Evolutionary conservation across 2,329 filamentous ascomycete species (phyloP).

Genomic region (Penicillium aurantiogriseum): DNA sequence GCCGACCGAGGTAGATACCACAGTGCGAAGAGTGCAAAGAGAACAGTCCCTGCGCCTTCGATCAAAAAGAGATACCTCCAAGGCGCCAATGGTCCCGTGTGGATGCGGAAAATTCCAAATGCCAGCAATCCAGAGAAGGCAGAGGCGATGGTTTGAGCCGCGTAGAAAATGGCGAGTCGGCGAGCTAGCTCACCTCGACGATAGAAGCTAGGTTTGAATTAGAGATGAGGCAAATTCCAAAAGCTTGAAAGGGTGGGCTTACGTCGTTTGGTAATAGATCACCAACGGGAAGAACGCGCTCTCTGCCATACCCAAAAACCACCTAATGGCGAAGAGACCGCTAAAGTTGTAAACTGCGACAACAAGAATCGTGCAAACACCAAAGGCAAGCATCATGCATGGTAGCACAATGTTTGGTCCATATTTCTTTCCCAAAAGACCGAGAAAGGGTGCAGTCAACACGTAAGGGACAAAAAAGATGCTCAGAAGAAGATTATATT

Average conservation of each 20-base stretch:
- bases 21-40: slow-evolving; percentile 40
- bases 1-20: slow-evolving; percentile 43
- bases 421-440: slow-evolving; percentile 29
- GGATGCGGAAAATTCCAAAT: slow-evolving; percentile 44
- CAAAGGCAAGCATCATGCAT: slow-evolving; percentile 30
- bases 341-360: slow-evolving; percentile 26
- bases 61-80: slow-evolving; percentile 51
- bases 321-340: slow-evolving; percentile 27
- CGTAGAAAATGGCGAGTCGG: slow-evolving; percentile 33
- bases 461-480: slow-evolving; percentile 32
- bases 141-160: slow-evolving; percentile 28
- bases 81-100: slow-evolving; percentile 31
- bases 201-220: slow-evolving; percentile 21
- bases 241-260: neutral
- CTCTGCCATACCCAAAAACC: slow-evolving; percentile 31
- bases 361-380: slow-evolving; percentile 23
- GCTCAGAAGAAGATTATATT: slow-evolving; percentile 30
- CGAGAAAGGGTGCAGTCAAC: slow-evolving; percentile 28
- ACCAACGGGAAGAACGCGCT: slow-evolving; percentile 31
- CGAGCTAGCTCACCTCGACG: slow-evolving; percentile 30
- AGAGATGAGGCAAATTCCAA: neutral
- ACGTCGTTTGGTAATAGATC: slow-evolving; percentile 31
- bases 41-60: slow-evolving; percentile 43
- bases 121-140: slow-evolving; percentile 36
- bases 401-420: slow-evolving; percentile 28